Evolutionary conservation across 441 rosid species (phyloP).

Genomic region (Adansonia rubrostipa): DNA sequence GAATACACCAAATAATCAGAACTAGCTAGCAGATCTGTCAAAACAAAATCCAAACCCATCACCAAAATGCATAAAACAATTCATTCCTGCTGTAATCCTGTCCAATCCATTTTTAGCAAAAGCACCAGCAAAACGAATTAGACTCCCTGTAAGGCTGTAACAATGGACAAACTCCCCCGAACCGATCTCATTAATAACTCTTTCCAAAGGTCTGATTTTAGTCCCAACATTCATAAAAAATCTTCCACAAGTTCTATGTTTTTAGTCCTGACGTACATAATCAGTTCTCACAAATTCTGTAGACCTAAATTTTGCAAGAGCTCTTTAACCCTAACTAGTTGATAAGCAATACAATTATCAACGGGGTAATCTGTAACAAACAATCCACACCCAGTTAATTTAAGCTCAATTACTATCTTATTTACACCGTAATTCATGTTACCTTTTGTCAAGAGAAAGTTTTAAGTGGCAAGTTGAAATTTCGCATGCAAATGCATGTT

Average conservation of each 20-base stretch:
- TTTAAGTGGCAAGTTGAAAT: neutral
- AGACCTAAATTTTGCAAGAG: neutral
- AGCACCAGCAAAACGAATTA: no score
- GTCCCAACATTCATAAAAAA: no score
- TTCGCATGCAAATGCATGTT: neutral
- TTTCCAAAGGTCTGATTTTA: no score
- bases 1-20: no score
- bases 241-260: neutral
- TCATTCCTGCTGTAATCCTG: no score
- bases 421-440: neutral
- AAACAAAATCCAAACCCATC: no score
- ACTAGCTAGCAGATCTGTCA: no score
- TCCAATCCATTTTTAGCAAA: no score
- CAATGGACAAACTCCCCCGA: no score
- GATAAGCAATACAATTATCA: neutral
- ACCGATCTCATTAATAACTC: no score
- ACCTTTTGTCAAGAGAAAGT: neutral
- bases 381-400: neutral
- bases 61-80: no score
- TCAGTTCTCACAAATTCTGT: neutral
- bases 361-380: neutral
- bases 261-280: neutral
- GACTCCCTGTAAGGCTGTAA: no score
- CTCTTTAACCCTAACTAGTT: neutral
- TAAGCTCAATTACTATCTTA: neutral